These are phyloP conservation scores for Solanum tarapatanum DNA, from an alignment of 257 asterid genomes.

Conservation along the genomic window DNA sequence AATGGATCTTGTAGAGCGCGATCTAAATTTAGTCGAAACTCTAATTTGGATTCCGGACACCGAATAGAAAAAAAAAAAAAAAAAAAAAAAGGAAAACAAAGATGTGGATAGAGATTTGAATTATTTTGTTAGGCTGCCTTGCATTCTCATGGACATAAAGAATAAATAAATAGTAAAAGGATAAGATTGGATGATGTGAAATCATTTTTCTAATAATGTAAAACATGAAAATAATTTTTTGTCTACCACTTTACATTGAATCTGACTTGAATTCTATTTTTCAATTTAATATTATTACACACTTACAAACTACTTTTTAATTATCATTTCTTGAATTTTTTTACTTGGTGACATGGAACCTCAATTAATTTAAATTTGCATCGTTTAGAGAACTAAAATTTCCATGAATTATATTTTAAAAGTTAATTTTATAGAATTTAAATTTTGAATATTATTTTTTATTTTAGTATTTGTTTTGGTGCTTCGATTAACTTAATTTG, in stretches of 20 bases:
- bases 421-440: not conserved
- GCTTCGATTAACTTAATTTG: too few relatives aligned
- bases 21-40: accelerated
- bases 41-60: accelerated
- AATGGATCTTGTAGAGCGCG: accelerated
- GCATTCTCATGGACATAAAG: not conserved
- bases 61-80: accelerated
- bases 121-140: not conserved
- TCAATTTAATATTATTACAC: not conserved
- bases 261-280: not conserved
- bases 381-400: not conserved
- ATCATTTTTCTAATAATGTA: not conserved
- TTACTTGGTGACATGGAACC: not conserved
- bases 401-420: not conserved
- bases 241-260: not conserved
- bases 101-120: not conserved
- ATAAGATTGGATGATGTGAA: not conserved
- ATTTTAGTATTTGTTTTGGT: not conserved
- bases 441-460: too few relatives aligned
- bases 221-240: not conserved
- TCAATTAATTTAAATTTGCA: not conserved
- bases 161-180: not conserved
- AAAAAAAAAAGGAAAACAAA: not conserved
- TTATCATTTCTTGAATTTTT: not conserved
- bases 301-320: not conserved